phyloP scores from a whole-genome alignment of 2,329 filamentous ascomycete species.

The Fusarium oxysporum region DNA sequence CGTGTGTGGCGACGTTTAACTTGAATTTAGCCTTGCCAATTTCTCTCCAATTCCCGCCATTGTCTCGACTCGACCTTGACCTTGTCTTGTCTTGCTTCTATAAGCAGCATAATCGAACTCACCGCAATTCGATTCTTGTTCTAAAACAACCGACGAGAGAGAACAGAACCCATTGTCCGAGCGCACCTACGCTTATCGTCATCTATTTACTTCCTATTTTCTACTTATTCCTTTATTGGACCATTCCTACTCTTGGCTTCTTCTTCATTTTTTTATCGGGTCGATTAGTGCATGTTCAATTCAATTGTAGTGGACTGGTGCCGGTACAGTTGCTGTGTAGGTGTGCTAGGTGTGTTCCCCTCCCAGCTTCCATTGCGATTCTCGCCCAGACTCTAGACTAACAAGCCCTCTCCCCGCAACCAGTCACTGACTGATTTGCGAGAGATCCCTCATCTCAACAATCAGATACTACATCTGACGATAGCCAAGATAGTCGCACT shows the following conservation, averaged over 20 bases:
- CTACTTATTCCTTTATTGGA: neutral
- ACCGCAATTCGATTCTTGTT: constrained; percentile 35
- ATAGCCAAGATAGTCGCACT: constrained; percentile 12
- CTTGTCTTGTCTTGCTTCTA: neutral
- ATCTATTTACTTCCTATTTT: constrained; percentile 2
- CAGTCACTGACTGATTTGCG: constrained; percentile 36
- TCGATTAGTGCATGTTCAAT: constrained; percentile 3
- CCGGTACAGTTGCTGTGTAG: constrained; percentile 21
- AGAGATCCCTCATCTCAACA: constrained; percentile 22
- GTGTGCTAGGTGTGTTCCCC: constrained; percentile 30
- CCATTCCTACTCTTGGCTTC: constrained; percentile 3
- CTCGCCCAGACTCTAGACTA: constrained; percentile 33
- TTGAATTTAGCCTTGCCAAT: constrained; percentile 6
- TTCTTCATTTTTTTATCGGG: constrained; percentile 6
- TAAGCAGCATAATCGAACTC: constrained; percentile 12
- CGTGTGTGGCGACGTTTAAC: constrained; percentile 30
- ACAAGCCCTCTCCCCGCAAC: constrained; percentile 44
- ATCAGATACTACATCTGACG: constrained; percentile 11
- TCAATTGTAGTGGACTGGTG: constrained; percentile 21
- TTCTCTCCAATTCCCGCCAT: constrained; percentile 2
- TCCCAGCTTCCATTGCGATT: constrained; percentile 34
- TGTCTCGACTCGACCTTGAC: constrained; percentile 1
- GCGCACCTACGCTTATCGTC: constrained; percentile 8
- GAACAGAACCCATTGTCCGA: constrained; percentile 17
- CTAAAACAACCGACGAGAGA: constrained; percentile 23